Evolutionary conservation across 2,329 filamentous ascomycete species (phyloP).

Genomic region (Ophiosphaerella narmari): DNA sequence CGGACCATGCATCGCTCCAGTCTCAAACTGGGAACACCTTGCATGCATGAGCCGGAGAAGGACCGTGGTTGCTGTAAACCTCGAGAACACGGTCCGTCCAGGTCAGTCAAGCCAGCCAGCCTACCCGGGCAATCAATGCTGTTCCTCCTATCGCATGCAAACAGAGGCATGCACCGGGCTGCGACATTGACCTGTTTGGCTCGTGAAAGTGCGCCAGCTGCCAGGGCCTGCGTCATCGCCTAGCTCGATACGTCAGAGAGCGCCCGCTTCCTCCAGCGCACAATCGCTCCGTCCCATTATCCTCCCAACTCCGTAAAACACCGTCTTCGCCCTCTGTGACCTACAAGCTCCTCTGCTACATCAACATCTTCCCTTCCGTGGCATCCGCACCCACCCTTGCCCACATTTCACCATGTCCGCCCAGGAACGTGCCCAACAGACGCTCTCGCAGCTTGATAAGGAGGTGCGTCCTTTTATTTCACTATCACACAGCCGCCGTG

Average conservation of each 20-base stretch:
- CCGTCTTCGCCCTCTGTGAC: constrained; percentile 13
- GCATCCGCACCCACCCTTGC: constrained; percentile 4
- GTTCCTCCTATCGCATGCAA: not conserved
- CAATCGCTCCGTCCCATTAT: constrained; percentile 29
- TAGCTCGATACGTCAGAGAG: constrained; percentile 45
- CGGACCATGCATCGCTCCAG: not conserved
- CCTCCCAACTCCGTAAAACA: constrained; percentile 23
- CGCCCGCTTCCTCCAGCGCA: constrained; percentile 33
- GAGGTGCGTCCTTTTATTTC: constrained; percentile 63
- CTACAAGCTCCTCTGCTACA: constrained; percentile 1
- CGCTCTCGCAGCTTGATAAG: constrained; percentile 79
- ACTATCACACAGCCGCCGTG: too few relatives aligned
- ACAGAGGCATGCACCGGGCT: not conserved
- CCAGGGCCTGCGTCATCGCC: constrained; percentile 9
- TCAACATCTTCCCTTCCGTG: constrained; percentile 2
- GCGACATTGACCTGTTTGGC: constrained; percentile 22
- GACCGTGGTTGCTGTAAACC: too few relatives aligned
- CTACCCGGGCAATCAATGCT: too few relatives aligned
- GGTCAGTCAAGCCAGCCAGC: too few relatives aligned
- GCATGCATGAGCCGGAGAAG: too few relatives aligned
- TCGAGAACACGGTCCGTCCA: too few relatives aligned
- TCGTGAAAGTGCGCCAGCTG: constrained; percentile 27
- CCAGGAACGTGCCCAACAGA: constrained; percentile 77
- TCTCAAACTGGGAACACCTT: too few relatives aligned
- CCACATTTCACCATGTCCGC: constrained; percentile 65